phyloP scores from a whole-genome alignment of 176 grass and related monocot species.

The Musa troglodytarum region DNA sequence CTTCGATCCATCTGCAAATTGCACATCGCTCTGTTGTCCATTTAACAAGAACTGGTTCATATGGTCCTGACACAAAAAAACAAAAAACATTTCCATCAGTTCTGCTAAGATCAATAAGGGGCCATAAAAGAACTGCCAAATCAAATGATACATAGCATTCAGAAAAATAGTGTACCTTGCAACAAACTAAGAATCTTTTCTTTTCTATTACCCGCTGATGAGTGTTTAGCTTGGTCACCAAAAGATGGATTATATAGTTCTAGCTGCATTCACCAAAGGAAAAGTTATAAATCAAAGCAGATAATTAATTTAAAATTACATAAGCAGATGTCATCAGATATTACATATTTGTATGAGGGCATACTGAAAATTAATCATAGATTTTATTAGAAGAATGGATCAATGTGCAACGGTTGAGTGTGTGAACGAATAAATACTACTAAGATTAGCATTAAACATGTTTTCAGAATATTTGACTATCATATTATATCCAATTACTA shows the following conservation, averaged over 20 bases:
- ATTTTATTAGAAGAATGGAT: neutral
- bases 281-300: constrained; percentile 5
- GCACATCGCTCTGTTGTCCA: constrained; percentile 96
- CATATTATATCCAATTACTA: neutral
- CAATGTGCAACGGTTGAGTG: neutral
- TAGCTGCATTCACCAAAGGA: constrained; percentile 27
- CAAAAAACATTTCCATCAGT: neutral
- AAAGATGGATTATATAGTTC: constrained; percentile 30
- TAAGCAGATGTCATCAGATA: no score
- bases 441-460: neutral
- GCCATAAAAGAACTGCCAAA: neutral
- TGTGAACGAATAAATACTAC: neutral
- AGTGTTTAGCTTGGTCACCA: constrained; percentile 28
- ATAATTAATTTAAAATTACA: neutral
- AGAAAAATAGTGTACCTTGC: constrained; percentile 21
- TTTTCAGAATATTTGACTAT: neutral
- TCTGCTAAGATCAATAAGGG: neutral
- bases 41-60: constrained; percentile 63
- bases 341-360: neutral
- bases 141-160: constrained; percentile 12
- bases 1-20: constrained; percentile 93
- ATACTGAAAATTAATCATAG: neutral
- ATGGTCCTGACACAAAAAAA: constrained; percentile 37
- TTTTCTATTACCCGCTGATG: constrained; percentile 27
- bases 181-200: constrained; percentile 14